Base-by-base conservation (phyloP, 2,329 filamentous ascomycete species). In the Pseudocercospora vitis region DNA sequence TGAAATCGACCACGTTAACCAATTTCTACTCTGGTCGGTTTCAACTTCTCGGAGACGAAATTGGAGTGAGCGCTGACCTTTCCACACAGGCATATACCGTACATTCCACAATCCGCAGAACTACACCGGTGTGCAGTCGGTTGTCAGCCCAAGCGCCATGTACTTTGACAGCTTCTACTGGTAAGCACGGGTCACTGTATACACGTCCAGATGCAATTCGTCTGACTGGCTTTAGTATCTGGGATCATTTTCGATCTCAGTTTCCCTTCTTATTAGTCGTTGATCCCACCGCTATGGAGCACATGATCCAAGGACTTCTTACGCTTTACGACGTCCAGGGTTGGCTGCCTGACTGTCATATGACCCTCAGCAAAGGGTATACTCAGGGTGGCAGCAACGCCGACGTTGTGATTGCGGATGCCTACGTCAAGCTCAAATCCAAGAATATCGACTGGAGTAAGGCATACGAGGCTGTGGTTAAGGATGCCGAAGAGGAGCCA, bases 311-410 rank as follows among this genome's bases (percentile, higher is more conserved):
- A 11, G 86, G 84, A 1, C 73, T 88, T 42, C 80, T 89, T 50
- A 85, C 88, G 58, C 81, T 86, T 56, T 89, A 50, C 78, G 87
- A 61, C 78, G 78, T 88, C 55, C 78, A 85, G 60, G 87, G 87
- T 0, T 89, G 83, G 74, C 72, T 91, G 4, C 87, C 87, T 0
- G 87, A 91, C 61, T 89, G 86, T 59, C 81, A 86, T 29, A 89
- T 90, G 60, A 55, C 60, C 84, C 83, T 80, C 16, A 60, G 57
- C 72, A 89, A 87, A 57, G 86, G 86, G 7, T 80, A 81, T 12
- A 81, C 82, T 0, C 86, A 89, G 65, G 86, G 84, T 8, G 86
- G 86, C 6, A 85, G 81, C 9, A 88, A 88, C 63, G 80, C 81
- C 3, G 86, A 89, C 66, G 88, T 86, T 52, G 79, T 89, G 3